Evolutionary conservation across 2,329 filamentous ascomycete genomes (phyloP).

Genomic region (Plenodomus biglobosus): DNA sequence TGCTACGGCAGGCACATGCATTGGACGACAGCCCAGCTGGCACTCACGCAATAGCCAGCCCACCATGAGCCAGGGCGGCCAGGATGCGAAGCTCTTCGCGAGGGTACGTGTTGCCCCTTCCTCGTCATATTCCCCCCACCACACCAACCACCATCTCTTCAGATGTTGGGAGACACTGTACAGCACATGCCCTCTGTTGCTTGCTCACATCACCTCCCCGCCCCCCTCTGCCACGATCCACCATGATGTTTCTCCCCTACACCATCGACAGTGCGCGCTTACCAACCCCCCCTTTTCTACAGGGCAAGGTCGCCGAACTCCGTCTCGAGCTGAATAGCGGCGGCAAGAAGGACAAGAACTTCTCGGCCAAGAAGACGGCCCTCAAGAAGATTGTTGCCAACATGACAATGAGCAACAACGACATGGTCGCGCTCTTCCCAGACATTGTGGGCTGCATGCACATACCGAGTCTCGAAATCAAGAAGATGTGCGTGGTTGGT

Average conservation of each 20-base stretch:
- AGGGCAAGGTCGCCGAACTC: conserved; percentile 99
- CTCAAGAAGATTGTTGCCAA: conserved; percentile 99
- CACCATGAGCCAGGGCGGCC: conserved; percentile 68
- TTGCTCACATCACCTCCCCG: no score
- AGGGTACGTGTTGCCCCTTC: no score
- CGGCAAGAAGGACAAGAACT: conserved; percentile 98
- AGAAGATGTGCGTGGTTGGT: conserved; percentile 80
- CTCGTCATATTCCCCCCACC: no score
- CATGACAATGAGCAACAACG: conserved; percentile 99
- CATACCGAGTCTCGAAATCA: conserved; percentile 92
- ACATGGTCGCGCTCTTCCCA: conserved; percentile 96
- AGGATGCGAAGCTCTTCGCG: conserved; percentile 99
- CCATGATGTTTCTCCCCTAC: conserved; percentile 43
- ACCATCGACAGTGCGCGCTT: conserved; percentile 50
- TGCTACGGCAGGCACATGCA: conserved; percentile 38
- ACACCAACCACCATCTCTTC: no score
- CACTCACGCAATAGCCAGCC: conserved; percentile 28
- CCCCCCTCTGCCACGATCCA: not conserved
- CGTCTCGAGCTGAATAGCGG: conserved; percentile 91
- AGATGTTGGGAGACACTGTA: no score
- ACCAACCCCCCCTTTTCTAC: conserved; percentile 54
- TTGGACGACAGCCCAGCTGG: conserved; percentile 20
- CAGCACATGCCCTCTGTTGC: no score
- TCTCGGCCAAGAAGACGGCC: conserved; percentile 91
- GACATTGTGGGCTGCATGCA: conserved; percentile 96